Evolutionary conservation across 208 protist species (phyloP).

Genomic region (Tritrichomonas musculus): DNA sequence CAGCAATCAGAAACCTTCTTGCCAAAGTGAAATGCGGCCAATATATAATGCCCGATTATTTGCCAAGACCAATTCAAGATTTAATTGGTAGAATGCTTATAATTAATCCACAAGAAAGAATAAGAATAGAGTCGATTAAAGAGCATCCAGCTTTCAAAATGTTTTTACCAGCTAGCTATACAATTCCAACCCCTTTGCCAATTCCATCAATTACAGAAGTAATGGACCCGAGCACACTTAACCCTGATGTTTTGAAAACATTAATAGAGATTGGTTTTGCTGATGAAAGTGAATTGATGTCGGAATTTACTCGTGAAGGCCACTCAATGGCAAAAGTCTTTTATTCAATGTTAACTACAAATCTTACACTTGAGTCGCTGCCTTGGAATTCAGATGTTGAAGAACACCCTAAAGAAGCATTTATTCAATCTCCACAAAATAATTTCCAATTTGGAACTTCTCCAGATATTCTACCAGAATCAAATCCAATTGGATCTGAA

Average conservation of each 20-base stretch:
- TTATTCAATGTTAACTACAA: not conserved
- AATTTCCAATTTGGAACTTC: not conserved
- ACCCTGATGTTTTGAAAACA: not conserved
- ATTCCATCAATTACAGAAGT: not conserved
- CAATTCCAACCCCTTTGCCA: not conserved
- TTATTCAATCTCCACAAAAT: not conserved
- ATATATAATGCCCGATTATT: not conserved
- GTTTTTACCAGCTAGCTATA: not conserved
- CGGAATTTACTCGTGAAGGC: not conserved
- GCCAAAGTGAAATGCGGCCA: not conserved
- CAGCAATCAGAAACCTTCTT: not conserved
- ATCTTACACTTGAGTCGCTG: not conserved
- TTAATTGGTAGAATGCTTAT: constrained; percentile 31
- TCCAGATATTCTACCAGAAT: not conserved
- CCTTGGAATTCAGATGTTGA: not conserved
- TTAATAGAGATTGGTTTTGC: not conserved
- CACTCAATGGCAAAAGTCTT: constrained; percentile 18
- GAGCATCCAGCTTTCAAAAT: constrained; percentile 37
- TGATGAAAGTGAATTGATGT: not conserved
- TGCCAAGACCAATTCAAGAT: constrained; percentile 21
- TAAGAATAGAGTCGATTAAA: constrained; percentile 32
- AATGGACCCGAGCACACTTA: not conserved
- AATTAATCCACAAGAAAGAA: constrained; percentile 20
- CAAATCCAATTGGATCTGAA: not conserved
- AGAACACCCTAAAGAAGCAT: not conserved